Evolutionary conservation across 495 filamentous ascomycete species (phyloP), one percentile per base, ranked within the genome.

Genomic region (Margaritispora aquatica): DNA sequence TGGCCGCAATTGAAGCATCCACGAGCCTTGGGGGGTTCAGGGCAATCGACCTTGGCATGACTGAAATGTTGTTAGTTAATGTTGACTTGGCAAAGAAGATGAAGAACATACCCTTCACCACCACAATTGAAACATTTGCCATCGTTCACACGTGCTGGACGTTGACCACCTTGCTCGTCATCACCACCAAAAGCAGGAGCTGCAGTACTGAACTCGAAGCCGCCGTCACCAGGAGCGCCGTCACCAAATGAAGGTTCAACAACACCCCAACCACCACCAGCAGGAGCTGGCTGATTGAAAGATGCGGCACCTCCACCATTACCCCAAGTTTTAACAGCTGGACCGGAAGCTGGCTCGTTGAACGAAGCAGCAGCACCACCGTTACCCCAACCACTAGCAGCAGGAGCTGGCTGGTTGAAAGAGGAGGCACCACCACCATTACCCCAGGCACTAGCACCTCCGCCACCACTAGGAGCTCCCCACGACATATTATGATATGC

Each of bases 121-220:
- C 86, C 88, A 61, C 90, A 96, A 68, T 90, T 92, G 79, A 84
- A 95, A 74, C 90, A 96, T 29, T 70, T 72, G 63, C 65, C 63
- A 44, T 44, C 38, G 17, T 44, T 44, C 8, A 44, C 3, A 3
- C 38, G 7, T 8, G 4, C 15, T 50, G 64, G 61, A 62, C 70
- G 71, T 59, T 69, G 66, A 73, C 74, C 70, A 69, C 70, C 51
- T 65, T 75, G 63, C 74, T 71, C 64, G 75, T 76, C 61, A 59
- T 61, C 64, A 73, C 73, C 62, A 62, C 63, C 60, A 69, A 31
- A 57, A 19, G n/a, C 58, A 31, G 15, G n/a, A n/a, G n/a, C n/a
- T n/a, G n/a, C n/a, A n/a, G n/a, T n/a, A n/a, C n/a, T n/a, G n/a
- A n/a, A n/a, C n/a, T n/a, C n/a, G n/a, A n/a, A n/a, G n/a, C n/a